Base-by-base conservation (phyloP, 768 basidiomycete species). In the Calocera viscosa region DNA sequence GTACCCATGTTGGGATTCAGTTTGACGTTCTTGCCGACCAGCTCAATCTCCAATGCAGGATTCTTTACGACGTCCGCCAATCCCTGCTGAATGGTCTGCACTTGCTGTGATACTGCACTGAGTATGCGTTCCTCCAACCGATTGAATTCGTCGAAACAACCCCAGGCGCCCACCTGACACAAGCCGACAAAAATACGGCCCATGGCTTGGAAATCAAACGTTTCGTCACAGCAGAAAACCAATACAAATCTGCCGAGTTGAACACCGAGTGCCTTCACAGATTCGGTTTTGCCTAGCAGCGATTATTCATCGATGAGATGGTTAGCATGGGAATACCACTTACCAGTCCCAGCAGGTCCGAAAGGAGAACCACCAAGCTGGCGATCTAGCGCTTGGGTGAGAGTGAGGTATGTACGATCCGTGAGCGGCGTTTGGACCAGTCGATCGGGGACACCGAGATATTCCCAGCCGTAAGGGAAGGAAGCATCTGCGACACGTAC, bases 141-240 rank as follows among this genome's bases (percentile, higher is more conserved):
- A 76, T 99, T 99, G 80, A 96, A 95, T 77, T 96, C 94, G 74
- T 96, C 94, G 77, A 94, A 94, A 73, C 91, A 94, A 14, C 96
- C 96, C 96, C 96, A 99, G 0, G 96, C 96, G 34, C 96, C 96
- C 38, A 98, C 96, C 81, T 96, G 94, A 78, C 96, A 99, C 16
- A 99, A 84, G 64, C 96, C 96, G 72, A 98, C 87, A 75, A 99
- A 99, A 72, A 99, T 98, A 69, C 96, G 90, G 69, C 96, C 96
- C 96, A 99, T 98, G 1, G 96, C 96, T 75, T 98, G 94, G 82
- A 98, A 98, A 77, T 99, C 96, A 77, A 99, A 98, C 0, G 91
- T 96, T 76, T 99, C 96, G 76, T 99, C 96, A 73, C 96, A 99
- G 75, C 96, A 98, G 80, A 99, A 99, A n/a, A 99, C 96, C 63